Evolutionary conservation across 225 moss, liverwort and hornwort genomes (phyloP).

Genomic region (Polytrichum formosum): DNA sequence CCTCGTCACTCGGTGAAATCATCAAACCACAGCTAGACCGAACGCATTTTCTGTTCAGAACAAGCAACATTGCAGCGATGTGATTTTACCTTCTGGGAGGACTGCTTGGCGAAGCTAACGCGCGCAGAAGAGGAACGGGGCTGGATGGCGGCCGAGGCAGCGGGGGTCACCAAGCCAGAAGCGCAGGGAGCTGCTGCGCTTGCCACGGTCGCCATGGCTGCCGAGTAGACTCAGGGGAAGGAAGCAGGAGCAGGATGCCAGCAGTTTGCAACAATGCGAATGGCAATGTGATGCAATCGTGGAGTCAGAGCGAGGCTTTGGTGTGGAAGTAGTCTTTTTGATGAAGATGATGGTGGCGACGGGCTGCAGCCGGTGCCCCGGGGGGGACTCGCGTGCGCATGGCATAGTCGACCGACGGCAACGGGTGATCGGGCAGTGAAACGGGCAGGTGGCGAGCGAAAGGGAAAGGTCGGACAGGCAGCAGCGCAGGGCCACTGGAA

Average conservation of each 20-base stretch:
- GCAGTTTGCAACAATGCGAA: background rate
- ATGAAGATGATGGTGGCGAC: no score
- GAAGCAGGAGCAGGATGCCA: no score
- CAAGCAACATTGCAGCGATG: background rate
- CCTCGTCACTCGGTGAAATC: background rate
- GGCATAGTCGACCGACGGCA: no score
- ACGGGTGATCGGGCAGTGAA: no score
- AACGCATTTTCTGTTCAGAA: background rate
- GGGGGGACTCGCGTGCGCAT: no score
- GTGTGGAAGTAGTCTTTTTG: no score
- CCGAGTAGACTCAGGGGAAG: background rate
- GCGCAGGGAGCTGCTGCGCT: conserved; percentile 35
- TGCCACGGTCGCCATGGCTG: conserved; percentile 45
- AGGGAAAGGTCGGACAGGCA: no score
- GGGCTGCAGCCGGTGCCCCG: no score
- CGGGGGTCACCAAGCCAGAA: conserved; percentile 20
- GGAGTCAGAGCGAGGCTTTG: no score
- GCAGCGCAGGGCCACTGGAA: no score
- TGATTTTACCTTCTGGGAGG: conserved; percentile 24
- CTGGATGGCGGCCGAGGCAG: conserved; percentile 15
- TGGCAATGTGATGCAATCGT: background rate
- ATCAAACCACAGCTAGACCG: background rate
- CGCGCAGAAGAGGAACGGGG: conserved; percentile 3
- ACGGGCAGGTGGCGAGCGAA: no score
- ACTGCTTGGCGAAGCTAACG: conserved; percentile 8